A percentile compares a stretch with the other conserved stretches of the same genome.
phyloP scores from a whole-genome alignment of 2,329 filamentous ascomycete species.

The Sphaceloma murrayae region DNA sequence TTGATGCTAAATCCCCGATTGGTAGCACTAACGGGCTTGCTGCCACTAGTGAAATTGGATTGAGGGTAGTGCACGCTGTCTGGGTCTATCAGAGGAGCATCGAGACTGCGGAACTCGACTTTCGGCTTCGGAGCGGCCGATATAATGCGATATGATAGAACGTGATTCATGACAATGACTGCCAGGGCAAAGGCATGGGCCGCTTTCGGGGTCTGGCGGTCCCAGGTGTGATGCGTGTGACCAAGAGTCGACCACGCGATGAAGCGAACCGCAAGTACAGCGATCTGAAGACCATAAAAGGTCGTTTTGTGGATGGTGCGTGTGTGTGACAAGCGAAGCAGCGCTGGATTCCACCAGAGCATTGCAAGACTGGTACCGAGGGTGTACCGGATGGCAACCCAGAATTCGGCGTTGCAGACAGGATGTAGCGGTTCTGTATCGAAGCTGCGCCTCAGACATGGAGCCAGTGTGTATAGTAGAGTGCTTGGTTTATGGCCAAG shows the following conservation, averaged over 20 bases:
- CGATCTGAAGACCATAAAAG: slow-evolving; percentile 57
- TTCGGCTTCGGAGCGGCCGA: slow-evolving; percentile 6
- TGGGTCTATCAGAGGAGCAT: slow-evolving; percentile 17
- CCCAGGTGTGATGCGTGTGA: slow-evolving; percentile 17
- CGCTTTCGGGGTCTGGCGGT: slow-evolving; percentile 26
- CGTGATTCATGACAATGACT: slow-evolving; percentile 38
- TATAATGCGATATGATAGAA: slow-evolving; percentile 17
- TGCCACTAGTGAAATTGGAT: slow-evolving; percentile 28
- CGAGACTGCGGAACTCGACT: slow-evolving; percentile 16
- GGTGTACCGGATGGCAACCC: slow-evolving; percentile 19
- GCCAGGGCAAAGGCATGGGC: slow-evolving; percentile 48
- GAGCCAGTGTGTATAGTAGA: too few species aligned
- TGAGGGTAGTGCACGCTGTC: slow-evolving; percentile 28
- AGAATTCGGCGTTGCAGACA: slow-evolving; percentile 3
- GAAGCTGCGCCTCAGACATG: not conserved
- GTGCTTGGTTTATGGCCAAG: too few species aligned
- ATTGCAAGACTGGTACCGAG: slow-evolving; percentile 22
- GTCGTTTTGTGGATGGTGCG: slow-evolving; percentile 32
- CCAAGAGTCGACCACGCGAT: slow-evolving; percentile 30
- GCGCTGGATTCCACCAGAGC: slow-evolving; percentile 28
- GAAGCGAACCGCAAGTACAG: slow-evolving; percentile 49
- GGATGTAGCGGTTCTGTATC: not conserved
- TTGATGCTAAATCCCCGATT: slow-evolving; percentile 28
- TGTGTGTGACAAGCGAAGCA: slow-evolving; percentile 25
- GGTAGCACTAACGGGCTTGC: not conserved